Conservation (phyloP, 768 basidiomycete genomes). For the Hortiboletus campestris region DNA sequence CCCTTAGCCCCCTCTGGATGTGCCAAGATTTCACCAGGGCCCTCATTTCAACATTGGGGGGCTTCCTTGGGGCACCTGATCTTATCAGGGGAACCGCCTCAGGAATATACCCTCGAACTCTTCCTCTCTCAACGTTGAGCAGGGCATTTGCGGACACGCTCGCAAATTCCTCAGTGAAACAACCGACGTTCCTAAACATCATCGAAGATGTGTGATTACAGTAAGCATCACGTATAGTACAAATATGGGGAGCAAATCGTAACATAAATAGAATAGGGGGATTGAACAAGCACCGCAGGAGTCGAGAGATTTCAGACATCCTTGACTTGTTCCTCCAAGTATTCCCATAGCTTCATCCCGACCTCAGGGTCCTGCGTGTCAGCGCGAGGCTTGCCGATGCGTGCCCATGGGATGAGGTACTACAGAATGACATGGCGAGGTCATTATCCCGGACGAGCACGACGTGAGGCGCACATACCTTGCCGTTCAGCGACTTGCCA, state of each 20-base stretch:
- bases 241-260: neutral
- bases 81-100: neutral
- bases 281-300: neutral
- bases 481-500: slow-evolving; percentile 42
- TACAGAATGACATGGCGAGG: slow-evolving; percentile 10
- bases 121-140: too few species aligned
- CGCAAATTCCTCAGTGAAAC: too few species aligned
- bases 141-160: too few species aligned
- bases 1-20: too few species aligned
- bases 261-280: too few species aligned
- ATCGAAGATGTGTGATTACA: too few species aligned
- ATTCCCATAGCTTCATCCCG: slow-evolving; percentile 43
- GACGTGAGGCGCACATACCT: slow-evolving; percentile 30
- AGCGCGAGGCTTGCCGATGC: slow-evolving; percentile 31
- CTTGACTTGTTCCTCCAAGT: slow-evolving; percentile 46
- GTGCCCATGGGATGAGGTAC: slow-evolving; percentile 50
- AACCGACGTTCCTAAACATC: neutral
- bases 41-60: too few species aligned
- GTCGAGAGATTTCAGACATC: slow-evolving; percentile 4
- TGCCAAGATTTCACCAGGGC: too few species aligned
- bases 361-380: slow-evolving; percentile 35
- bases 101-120: too few species aligned
- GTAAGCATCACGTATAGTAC: too few species aligned
- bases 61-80: too few species aligned
- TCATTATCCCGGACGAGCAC: neutral